A percentile compares a stretch with the other conserved stretches of the same genome.
phyloP scores from a whole-genome alignment of 768 basidiomycete species.

The Leccinellum albellum region DNA sequence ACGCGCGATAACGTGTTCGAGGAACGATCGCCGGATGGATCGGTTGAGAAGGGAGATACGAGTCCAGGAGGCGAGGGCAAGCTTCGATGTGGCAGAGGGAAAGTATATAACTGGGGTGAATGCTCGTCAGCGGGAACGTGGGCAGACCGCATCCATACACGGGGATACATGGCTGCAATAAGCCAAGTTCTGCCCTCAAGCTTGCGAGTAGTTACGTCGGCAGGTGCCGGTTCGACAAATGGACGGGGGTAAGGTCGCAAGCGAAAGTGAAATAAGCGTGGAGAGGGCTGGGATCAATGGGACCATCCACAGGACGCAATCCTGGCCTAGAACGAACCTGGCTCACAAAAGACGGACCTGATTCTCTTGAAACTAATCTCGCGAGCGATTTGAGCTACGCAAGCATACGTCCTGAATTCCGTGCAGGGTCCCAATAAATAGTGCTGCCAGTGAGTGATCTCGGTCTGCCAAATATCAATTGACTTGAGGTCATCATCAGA shows the following conservation, averaged over 20 bases:
- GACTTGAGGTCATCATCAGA: slow-evolving; percentile 46
- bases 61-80: slow-evolving; percentile 59
- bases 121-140: slow-evolving; percentile 30
- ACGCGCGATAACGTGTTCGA: slow-evolving; percentile 6
- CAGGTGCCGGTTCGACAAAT: slow-evolving; percentile 33
- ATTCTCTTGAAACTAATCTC: slow-evolving; percentile 35
- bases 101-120: slow-evolving; percentile 22
- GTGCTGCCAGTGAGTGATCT: slow-evolving; percentile 50
- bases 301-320: neutral
- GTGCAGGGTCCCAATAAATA: neutral
- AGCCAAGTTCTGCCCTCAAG: slow-evolving; percentile 36
- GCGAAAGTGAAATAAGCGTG: slow-evolving; percentile 44
- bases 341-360: slow-evolving; percentile 19
- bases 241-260: slow-evolving; percentile 47
- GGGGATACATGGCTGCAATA: slow-evolving; percentile 36
- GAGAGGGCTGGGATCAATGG: slow-evolving; percentile 42
- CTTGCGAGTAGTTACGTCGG: slow-evolving; percentile 29
- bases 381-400: slow-evolving; percentile 36
- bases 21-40: slow-evolving; percentile 13
- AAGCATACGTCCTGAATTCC: slow-evolving; percentile 7
- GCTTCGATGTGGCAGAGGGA: slow-evolving; percentile 49
- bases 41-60: slow-evolving; percentile 45
- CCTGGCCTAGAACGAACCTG: slow-evolving; percentile 14
- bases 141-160: slow-evolving; percentile 41
- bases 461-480: slow-evolving; percentile 53